Evolutionary conservation across 2,329 filamentous ascomycete species (phyloP).

Genomic region (Geoglossum cookeanum): DNA sequence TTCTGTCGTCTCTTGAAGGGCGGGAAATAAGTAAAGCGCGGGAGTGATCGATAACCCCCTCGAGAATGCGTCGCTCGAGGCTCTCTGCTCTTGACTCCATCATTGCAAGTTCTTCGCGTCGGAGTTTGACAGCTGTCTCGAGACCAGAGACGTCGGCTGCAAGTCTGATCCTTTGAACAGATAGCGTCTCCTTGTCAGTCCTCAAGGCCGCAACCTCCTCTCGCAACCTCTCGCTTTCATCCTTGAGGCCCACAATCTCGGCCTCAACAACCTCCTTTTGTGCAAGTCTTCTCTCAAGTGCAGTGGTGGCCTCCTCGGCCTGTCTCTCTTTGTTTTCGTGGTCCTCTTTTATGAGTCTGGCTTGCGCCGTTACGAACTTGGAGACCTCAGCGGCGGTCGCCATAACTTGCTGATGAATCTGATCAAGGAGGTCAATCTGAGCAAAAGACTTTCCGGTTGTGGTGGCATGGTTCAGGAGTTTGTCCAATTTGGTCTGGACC

Average conservation of each 20-base stretch:
- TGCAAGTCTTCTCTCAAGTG: slow-evolving; percentile 56
- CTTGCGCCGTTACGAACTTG: slow-evolving; percentile 61
- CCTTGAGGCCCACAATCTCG: slow-evolving; percentile 28
- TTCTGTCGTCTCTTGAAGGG: slow-evolving; percentile 22
- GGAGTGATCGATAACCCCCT: slow-evolving; percentile 92
- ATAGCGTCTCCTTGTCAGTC: slow-evolving; percentile 45
- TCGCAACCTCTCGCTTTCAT: slow-evolving; percentile 44
- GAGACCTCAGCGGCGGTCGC: slow-evolving; percentile 69
- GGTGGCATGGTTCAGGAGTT: slow-evolving; percentile 42
- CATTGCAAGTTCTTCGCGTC: slow-evolving; percentile 72
- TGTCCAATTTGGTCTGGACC: slow-evolving; percentile 39
- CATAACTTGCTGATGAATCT: slow-evolving; percentile 76
- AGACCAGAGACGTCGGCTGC: slow-evolving; percentile 76
- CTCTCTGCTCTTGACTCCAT: slow-evolving; percentile 83
- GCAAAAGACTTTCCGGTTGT: slow-evolving; percentile 49
- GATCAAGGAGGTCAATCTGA: slow-evolving; percentile 66
- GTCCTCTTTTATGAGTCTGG: slow-evolving; percentile 53
- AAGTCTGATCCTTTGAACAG: slow-evolving; percentile 58
- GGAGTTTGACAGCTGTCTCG: slow-evolving; percentile 73
- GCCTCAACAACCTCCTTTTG: slow-evolving; percentile 44
- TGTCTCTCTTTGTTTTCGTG: slow-evolving; percentile 62
- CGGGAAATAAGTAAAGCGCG: slow-evolving; percentile 70
- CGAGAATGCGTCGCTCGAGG: slow-evolving; percentile 79
- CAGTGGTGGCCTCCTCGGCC: slow-evolving; percentile 58
- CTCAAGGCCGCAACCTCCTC: slow-evolving; percentile 16